These are phyloP conservation scores for Pyrenochaeta sp. DNA, from an alignment of 2,329 filamentous ascomycete genomes.

Conservation along the genomic window DNA sequence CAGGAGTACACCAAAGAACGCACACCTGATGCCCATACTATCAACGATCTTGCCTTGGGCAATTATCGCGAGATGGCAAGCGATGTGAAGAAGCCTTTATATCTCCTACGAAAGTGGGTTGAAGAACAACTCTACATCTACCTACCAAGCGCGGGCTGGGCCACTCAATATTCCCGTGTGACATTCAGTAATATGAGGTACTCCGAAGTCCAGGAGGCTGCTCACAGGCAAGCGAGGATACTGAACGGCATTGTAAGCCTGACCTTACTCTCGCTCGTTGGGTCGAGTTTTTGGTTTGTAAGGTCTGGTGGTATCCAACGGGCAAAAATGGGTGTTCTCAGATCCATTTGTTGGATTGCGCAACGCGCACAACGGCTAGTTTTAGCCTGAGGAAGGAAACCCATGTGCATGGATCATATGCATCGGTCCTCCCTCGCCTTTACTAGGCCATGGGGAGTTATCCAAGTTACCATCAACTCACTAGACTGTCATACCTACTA, in stretches of 20 bases:
- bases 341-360: slow-evolving; percentile 34
- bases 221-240: slow-evolving; percentile 55
- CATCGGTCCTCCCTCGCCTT: no score
- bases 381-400: slow-evolving; percentile 13
- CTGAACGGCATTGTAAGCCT: slow-evolving; percentile 40
- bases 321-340: slow-evolving; percentile 36
- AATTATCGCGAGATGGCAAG: slow-evolving; percentile 96
- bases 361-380: slow-evolving; percentile 27
- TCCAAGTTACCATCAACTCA: no score
- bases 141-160: slow-evolving; percentile 81
- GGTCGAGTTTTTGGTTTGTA: slow-evolving; percentile 30
- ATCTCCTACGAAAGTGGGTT: slow-evolving; percentile 81
- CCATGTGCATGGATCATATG: no score
- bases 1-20: slow-evolving; percentile 77
- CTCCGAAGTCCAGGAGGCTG: slow-evolving; percentile 76
- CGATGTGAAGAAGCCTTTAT: slow-evolving; percentile 78
- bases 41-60: slow-evolving; percentile 88
- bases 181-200: slow-evolving; percentile 95
- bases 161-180: slow-evolving; percentile 89
- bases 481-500: no score
- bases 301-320: slow-evolving; percentile 28
- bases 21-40: slow-evolving; percentile 80
- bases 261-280: slow-evolving; percentile 18
- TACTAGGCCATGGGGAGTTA: no score
- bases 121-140: slow-evolving; percentile 84